Evolutionary conservation across 352 stramenopile genomes (phyloP).

Genomic region (Vaucheria bursata): DNA sequence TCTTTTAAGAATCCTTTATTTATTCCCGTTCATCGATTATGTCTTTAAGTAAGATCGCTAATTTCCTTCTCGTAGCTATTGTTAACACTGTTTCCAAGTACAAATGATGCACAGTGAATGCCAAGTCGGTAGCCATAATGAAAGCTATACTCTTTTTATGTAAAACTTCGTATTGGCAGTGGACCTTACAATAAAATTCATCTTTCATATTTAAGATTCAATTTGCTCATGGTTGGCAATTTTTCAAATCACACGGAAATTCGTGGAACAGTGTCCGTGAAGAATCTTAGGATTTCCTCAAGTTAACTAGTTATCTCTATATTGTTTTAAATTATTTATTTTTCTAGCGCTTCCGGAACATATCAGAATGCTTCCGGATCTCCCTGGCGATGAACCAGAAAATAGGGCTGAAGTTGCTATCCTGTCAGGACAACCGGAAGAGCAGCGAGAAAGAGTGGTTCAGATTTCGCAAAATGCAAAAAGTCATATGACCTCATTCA

Average conservation of each 20-base stretch:
- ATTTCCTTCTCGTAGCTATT: neutral
- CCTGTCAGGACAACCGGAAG: constrained; percentile 27
- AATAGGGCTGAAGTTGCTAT: constrained; percentile 42
- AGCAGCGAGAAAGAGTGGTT: constrained; percentile 32
- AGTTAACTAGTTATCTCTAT: neutral
- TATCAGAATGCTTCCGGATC: neutral
- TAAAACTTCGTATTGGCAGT: too few relatives aligned
- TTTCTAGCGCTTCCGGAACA: neutral
- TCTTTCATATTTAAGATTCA: neutral
- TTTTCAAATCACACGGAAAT: neutral
- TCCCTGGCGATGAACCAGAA: constrained; percentile 20
- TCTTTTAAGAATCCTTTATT: neutral
- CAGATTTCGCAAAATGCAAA: constrained; percentile 41
- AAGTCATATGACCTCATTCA: constrained; percentile 17
- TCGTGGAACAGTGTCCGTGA: neutral
- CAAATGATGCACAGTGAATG: neutral
- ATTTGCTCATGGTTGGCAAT: neutral
- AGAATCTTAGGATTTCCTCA: neutral
- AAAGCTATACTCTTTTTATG: too few relatives aligned
- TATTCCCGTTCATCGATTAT: neutral
- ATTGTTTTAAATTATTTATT: neutral
- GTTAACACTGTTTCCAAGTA: neutral
- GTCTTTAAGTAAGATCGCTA: neutral
- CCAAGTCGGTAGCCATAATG: too few relatives aligned
- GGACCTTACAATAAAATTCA: too few relatives aligned